These are phyloP conservation scores for Leishmania guyanensis DNA, from an alignment of 208 protist species.

Conservation along the genomic window DNA sequence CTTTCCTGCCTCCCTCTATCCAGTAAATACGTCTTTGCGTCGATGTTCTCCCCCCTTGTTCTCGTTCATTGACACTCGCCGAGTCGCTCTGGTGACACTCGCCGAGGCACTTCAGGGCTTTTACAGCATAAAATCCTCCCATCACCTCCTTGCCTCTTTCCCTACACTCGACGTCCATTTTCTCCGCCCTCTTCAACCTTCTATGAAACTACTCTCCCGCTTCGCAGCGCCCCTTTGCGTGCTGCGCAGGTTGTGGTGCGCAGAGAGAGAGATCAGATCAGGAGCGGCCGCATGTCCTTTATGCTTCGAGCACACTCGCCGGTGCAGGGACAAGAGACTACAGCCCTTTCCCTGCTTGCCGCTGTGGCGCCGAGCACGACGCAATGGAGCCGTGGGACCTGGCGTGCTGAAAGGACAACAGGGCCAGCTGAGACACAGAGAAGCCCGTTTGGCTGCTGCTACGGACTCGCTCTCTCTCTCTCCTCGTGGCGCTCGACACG, in stretches of 20 bases:
- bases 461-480: not conserved
- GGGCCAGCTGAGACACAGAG: not conserved
- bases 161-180: not conserved
- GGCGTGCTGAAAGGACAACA: not conserved
- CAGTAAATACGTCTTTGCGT: no score
- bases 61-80: no score
- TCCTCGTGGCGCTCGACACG: no score
- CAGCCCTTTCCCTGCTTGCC: not conserved
- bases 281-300: not conserved
- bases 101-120: no score
- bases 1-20: no score
- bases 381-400: not conserved
- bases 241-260: not conserved
- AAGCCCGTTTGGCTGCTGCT: not conserved
- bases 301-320: not conserved
- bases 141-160: no score
- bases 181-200: not conserved
- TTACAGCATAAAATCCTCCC: no score
- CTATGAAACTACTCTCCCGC: not conserved
- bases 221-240: not conserved
- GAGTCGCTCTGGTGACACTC: no score
- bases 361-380: not conserved
- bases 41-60: no score
- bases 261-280: no score
- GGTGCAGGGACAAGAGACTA: not conserved